A percentile compares a stretch with the other conserved stretches of the same genome.
phyloP scores from a whole-genome alignment of 257 asterid genomes.

The Solanum chaucha region DNA sequence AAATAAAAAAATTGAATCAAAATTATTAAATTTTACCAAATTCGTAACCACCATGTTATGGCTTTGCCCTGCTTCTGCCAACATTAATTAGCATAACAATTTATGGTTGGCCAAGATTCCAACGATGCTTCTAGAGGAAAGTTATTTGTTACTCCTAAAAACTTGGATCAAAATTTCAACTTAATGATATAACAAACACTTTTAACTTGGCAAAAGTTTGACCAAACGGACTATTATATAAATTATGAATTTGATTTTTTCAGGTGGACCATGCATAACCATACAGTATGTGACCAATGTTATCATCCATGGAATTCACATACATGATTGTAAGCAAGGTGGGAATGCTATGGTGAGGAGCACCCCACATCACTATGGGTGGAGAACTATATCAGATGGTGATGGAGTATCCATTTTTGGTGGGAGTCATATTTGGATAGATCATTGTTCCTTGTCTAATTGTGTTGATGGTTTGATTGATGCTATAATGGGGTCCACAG shows the following conservation, averaged over 20 bases:
- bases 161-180: too few relatives aligned
- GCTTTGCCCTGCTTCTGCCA: neutral
- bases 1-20: neutral
- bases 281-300: slow-evolving; percentile 49
- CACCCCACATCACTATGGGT: slow-evolving; percentile 48
- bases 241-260: neutral
- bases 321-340: slow-evolving; percentile 59
- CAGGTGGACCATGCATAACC: slow-evolving; percentile 59
- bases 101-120: neutral
- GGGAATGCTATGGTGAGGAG: slow-evolving; percentile 57
- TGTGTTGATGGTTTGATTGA: slow-evolving; percentile 53
- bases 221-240: neutral
- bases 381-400: slow-evolving; percentile 50
- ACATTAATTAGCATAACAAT: neutral
- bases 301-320: slow-evolving; percentile 45
- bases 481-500: slow-evolving; percentile 46
- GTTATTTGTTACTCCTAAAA: neutral
- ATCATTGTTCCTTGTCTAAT: slow-evolving; percentile 51
- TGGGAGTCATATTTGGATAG: slow-evolving; percentile 58
- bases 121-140: too few relatives aligned
- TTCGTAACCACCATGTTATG: neutral
- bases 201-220: neutral
- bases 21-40: too few relatives aligned
- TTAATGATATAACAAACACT: neutral
- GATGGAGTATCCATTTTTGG: slow-evolving; percentile 62